These are phyloP conservation scores for Yamadazyma tumulicola DNA, from an alignment of 805 yeast genomes.

Conservation along the genomic window DNA sequence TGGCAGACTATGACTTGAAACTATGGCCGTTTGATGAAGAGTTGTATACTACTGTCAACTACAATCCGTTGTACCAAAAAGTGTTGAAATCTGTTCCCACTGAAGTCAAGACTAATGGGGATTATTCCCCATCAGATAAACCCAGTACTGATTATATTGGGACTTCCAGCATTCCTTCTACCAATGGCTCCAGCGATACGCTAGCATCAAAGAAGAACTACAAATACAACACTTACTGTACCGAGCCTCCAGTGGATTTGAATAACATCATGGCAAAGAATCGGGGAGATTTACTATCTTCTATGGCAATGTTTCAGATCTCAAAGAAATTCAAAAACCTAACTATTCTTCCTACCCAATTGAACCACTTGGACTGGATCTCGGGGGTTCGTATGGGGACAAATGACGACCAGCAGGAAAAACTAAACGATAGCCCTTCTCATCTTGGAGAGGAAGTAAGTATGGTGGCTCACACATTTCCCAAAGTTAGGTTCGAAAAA, in stretches of 20 bases:
- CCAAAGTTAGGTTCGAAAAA: constrained; percentile 79
- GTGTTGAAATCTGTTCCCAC: constrained; percentile 16
- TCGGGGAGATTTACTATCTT: constrained; percentile 32
- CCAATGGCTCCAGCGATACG: neutral
- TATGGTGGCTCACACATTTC: constrained; percentile 81
- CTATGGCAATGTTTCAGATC: constrained; percentile 33
- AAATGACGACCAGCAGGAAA: constrained; percentile 30
- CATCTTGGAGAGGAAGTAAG: constrained; percentile 92
- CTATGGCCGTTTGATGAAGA: constrained; percentile 65
- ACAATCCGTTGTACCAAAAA: constrained; percentile 32
- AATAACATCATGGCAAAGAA: constrained; percentile 29
- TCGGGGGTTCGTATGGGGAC: constrained; percentile 83
- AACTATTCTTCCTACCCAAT: constrained; percentile 21
- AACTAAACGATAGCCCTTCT: constrained; percentile 35
- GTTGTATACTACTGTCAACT: constrained; percentile 33
- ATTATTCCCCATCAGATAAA: neutral
- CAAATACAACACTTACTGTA: constrained; percentile 31
- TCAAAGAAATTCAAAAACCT: constrained; percentile 28
- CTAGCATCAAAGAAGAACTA: constrained; percentile 7
- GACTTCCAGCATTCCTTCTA: too few species aligned
- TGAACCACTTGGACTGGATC: constrained; percentile 83
- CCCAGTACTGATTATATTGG: neutral
- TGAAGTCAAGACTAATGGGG: constrained; percentile 11
- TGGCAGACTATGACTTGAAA: constrained; percentile 72
- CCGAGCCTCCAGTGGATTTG: constrained; percentile 34